These are phyloP conservation scores for Blastobotrys buckinghamii DNA, from an alignment of 1,139 yeast genomes.

Conservation along the genomic window DNA sequence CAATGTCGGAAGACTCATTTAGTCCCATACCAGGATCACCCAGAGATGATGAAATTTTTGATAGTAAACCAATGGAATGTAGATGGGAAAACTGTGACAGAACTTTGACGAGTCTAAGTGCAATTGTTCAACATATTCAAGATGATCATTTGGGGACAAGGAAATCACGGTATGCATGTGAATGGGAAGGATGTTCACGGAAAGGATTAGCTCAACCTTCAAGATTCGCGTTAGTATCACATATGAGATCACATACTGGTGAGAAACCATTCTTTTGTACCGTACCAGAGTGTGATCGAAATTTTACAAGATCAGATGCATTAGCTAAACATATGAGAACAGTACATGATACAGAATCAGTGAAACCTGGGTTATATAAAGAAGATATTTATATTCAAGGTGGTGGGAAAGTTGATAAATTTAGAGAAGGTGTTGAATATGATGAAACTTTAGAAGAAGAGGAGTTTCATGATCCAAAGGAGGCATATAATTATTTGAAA, in stretches of 20 bases:
- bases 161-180: conserved; percentile 47
- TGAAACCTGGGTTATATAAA: neutral
- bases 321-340: conserved; percentile 58
- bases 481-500: conserved; percentile 31
- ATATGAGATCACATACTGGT: conserved; percentile 60
- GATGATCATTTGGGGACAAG: conserved; percentile 36
- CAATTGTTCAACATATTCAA: conserved; percentile 36
- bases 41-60: conserved; percentile 12
- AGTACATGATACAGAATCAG: conserved; percentile 46
- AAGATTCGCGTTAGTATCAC: conserved; percentile 54
- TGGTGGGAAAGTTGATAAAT: conserved; percentile 8
- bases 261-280: conserved; percentile 65
- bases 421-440: conserved; percentile 9
- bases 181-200: conserved; percentile 57
- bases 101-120: conserved; percentile 30
- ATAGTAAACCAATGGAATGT: conserved; percentile 25
- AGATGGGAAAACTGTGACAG: conserved; percentile 36
- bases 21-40: conserved; percentile 19
- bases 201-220: conserved; percentile 53
- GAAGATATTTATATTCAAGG: conserved; percentile 5
- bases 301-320: conserved; percentile 55
- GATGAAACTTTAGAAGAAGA: conserved; percentile 13
- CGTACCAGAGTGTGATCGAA: conserved; percentile 62
- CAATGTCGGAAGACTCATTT: conserved; percentile 20
- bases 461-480: conserved; percentile 13